Evolutionary conservation across 208 protist species (phyloP), one percentile per base, ranked within the genome.

Genomic region (Plasmodiophora brassicae): DNA sequence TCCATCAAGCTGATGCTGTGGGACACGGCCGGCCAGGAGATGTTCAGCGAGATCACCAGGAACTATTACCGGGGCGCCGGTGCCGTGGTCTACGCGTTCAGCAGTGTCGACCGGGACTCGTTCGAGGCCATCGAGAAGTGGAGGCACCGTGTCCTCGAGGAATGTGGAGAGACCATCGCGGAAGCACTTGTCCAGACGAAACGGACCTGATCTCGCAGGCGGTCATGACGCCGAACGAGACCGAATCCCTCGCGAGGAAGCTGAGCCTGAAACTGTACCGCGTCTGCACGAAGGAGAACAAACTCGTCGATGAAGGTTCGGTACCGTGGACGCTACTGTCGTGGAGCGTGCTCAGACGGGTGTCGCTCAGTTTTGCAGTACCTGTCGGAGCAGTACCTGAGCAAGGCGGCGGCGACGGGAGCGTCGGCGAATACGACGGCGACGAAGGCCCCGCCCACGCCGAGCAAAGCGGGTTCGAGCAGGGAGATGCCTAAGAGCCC

Each of bases 21-120:
- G 46, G 89, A 91, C n/a, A 91, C 89, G 1, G 89, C 89, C n/a
- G 89, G 89, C 0, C 89, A 91, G 46, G 89, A 91, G 53, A 89
- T 90, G 88, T 91, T 90, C 84, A 85, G 78, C 38, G 38, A 0
- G 10, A 44, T 91, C 43, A 91, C 89, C 8, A 20, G 0, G 46
- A 85, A 86, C 25, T 91, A 91, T 32, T 91, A 91, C 71, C 5
- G 46, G 38, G 89, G 89, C 38, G 88, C 89, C 0, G 44, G 71
- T 1, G 89, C 46, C 43, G 43, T 45, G 14, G 43, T 91, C 5
- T 44, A 90, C 20, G 86, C 78, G 0, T 91, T 91, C 39, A 39
- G 85, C 44, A 85, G 32, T 0, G 88, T 86, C 5, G 84, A 91
- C 28, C 60, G 88, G 0, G 88, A 90, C 0, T 87, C 60, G 43